phyloP scores from a whole-genome alignment of 805 yeast species.

The Metschnikowia cerradonensis region DNA sequence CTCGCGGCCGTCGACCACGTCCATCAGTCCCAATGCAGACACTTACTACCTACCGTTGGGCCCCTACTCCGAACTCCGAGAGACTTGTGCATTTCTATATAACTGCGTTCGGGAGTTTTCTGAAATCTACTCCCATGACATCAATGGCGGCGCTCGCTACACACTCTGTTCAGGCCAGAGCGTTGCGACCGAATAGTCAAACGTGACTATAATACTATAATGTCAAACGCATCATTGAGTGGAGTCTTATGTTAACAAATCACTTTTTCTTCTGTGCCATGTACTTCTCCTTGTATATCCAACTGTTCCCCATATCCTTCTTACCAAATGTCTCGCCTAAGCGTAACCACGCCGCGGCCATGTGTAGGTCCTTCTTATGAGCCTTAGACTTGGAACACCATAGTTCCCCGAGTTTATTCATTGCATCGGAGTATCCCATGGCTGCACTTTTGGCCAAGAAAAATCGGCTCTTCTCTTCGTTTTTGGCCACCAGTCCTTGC shows the following conservation, averaged over 20 bases:
- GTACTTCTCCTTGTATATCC: conserved; percentile 74
- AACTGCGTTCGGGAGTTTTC: conserved; percentile 30
- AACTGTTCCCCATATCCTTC: conserved; percentile 60
- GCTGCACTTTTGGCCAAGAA: conserved; percentile 63
- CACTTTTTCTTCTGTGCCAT: conserved; percentile 14
- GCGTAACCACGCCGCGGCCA: conserved; percentile 70
- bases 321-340: conserved; percentile 61
- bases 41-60: conserved; percentile 37
- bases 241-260: not conserved
- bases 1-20: not conserved
- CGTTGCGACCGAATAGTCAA: not conserved
- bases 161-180: conserved; percentile 11
- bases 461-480: conserved; percentile 54
- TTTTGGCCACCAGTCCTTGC: conserved; percentile 48
- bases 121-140: conserved; percentile 18
- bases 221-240: not conserved
- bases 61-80: conserved; percentile 30
- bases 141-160: conserved; percentile 12
- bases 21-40: conserved; percentile 22
- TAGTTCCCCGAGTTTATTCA: conserved; percentile 66
- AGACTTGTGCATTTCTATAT: conserved; percentile 29
- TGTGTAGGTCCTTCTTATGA: conserved; percentile 52
- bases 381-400: conserved; percentile 56
- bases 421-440: conserved; percentile 63
- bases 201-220: too few species aligned